Evolutionary conservation across 805 yeast species (phyloP).

Genomic region (Metschnikowia continentalis): DNA sequence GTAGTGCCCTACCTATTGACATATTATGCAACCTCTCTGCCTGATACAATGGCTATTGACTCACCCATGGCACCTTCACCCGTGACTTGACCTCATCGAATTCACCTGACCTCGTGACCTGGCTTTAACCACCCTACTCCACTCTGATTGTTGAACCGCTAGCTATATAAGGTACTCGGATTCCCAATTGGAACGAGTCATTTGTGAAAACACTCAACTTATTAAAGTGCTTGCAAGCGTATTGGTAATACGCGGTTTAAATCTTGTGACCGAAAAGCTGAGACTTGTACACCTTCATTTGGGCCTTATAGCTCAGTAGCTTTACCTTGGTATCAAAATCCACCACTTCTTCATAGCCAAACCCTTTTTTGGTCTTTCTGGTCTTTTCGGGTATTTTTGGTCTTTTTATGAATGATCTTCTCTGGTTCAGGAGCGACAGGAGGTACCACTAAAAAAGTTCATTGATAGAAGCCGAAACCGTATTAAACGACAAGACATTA

Average conservation of each 20-base stretch:
- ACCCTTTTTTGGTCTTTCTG: slow-evolving; percentile 12
- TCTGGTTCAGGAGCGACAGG: neutral
- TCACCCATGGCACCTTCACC: too few relatives aligned
- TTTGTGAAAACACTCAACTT: slow-evolving; percentile 10
- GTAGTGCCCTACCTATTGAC: too few relatives aligned
- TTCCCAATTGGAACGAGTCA: slow-evolving; percentile 6
- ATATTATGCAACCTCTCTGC: too few relatives aligned
- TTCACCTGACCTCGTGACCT: too few relatives aligned
- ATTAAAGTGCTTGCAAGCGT: slow-evolving; percentile 9
- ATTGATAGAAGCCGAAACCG: neutral
- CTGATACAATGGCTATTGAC: too few relatives aligned
- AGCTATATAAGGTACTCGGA: too few relatives aligned
- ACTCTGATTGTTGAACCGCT: too few relatives aligned
- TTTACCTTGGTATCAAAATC: slow-evolving; percentile 4
- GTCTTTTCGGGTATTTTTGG: too few relatives aligned
- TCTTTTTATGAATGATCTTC: slow-evolving; percentile 5
- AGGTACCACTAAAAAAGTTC: slow-evolving; percentile 5
- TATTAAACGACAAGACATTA: slow-evolving; percentile 4
- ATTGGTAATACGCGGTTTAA: slow-evolving; percentile 4
- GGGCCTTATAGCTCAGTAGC: neutral
- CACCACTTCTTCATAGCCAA: slow-evolving; percentile 12
- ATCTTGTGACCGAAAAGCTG: slow-evolving; percentile 2
- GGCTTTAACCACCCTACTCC: too few relatives aligned
- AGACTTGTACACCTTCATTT: slow-evolving; percentile 3
- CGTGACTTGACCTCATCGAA: too few relatives aligned